A percentile compares a stretch with the other conserved stretches of the same genome.
These are phyloP conservation scores for Pythium periplocum DNA, from an alignment of 352 stramenopile species.

Conservation along the genomic window DNA sequence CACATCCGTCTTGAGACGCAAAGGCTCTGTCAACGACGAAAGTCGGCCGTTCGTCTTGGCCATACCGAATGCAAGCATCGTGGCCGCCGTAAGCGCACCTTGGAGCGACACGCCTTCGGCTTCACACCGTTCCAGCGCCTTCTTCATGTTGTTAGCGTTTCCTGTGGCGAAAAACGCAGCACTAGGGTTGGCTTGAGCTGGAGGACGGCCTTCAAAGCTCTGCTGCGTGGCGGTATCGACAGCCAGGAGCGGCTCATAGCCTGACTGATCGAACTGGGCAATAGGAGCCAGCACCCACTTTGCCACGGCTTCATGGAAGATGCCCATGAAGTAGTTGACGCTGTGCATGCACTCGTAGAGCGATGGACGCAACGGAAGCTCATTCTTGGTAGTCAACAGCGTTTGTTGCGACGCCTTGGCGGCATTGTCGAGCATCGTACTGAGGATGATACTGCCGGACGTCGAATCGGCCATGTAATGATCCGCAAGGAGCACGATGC, in stretches of 20 bases:
- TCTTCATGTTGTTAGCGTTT: conserved; percentile 32
- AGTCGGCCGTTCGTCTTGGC: conserved; percentile 18
- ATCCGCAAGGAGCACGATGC: conserved; percentile 44
- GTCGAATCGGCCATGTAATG: conserved; percentile 58
- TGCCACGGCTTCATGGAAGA: conserved; percentile 47
- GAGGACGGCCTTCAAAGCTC: conserved; percentile 29
- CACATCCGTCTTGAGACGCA: conserved; percentile 50
- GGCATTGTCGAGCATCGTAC: conserved; percentile 38
- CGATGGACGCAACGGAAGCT: conserved; percentile 32
- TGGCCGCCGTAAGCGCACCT: conserved; percentile 35
- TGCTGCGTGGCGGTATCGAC: conserved; percentile 34
- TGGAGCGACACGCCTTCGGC: conserved; percentile 36
- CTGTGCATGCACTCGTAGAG: conserved; percentile 59
- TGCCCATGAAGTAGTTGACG: conserved; percentile 40
- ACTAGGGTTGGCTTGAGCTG: conserved; percentile 34
- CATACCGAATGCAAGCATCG: conserved; percentile 41
- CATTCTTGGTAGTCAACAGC: not conserved
- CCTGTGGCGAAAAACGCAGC: conserved; percentile 40
- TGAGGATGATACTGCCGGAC: conserved; percentile 39
- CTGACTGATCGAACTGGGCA: conserved; percentile 52
- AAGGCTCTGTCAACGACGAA: no score
- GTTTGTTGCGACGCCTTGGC: not conserved
- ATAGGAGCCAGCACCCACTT: conserved; percentile 61
- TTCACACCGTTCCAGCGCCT: conserved; percentile 28
- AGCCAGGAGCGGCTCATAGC: conserved; percentile 32